Evolutionary conservation across 2,329 filamentous ascomycete genomes (phyloP).

Genomic region (Neonectria ditissima): DNA sequence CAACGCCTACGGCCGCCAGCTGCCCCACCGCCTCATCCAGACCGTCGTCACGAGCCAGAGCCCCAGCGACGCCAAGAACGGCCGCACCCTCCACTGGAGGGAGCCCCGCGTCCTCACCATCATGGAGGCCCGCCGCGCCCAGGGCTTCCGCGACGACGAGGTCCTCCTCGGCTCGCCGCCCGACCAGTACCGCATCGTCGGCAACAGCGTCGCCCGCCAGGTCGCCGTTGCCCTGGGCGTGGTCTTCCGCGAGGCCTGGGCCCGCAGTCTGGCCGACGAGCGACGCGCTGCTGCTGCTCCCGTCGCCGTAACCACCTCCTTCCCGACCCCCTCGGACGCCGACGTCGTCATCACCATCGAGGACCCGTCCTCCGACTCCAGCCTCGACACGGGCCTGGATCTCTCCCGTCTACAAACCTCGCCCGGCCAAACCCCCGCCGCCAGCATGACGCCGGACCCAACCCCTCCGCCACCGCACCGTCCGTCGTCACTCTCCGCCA

Average conservation of each 20-base stretch:
- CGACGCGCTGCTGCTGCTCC: slow-evolving; percentile 1
- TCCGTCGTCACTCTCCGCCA: background rate
- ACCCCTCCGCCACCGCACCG: background rate
- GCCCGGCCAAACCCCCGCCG: slow-evolving; percentile 11
- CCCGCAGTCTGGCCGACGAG: slow-evolving; percentile 41
- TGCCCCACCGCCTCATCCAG: slow-evolving; percentile 64
- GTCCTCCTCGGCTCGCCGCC: slow-evolving; percentile 69
- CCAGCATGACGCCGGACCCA: slow-evolving; percentile 3
- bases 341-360: slow-evolving; percentile 29
- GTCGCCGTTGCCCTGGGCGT: slow-evolving; percentile 76
- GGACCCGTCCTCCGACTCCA: slow-evolving; percentile 18
- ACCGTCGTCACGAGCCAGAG: slow-evolving; percentile 70
- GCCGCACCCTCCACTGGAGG: slow-evolving; percentile 72
- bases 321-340: slow-evolving; percentile 15
- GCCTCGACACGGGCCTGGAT: slow-evolving; percentile 8
- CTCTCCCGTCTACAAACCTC: slow-evolving; percentile 16
- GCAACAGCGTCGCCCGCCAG: slow-evolving; percentile 80
- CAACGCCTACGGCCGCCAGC: slow-evolving; percentile 65
- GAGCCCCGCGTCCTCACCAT: slow-evolving; percentile 72
- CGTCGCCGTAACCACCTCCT: background rate
- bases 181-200: slow-evolving; percentile 75
- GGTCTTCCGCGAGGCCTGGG: slow-evolving; percentile 68
- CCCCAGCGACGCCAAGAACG: slow-evolving; percentile 66
- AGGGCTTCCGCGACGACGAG: slow-evolving; percentile 78
- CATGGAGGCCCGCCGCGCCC: slow-evolving; percentile 75